A percentile compares a stretch with the other conserved stretches of the same genome.
These are phyloP conservation scores for Blastocystis sp. DNA, from an alignment of 352 stramenopile genomes.

Conservation along the genomic window DNA sequence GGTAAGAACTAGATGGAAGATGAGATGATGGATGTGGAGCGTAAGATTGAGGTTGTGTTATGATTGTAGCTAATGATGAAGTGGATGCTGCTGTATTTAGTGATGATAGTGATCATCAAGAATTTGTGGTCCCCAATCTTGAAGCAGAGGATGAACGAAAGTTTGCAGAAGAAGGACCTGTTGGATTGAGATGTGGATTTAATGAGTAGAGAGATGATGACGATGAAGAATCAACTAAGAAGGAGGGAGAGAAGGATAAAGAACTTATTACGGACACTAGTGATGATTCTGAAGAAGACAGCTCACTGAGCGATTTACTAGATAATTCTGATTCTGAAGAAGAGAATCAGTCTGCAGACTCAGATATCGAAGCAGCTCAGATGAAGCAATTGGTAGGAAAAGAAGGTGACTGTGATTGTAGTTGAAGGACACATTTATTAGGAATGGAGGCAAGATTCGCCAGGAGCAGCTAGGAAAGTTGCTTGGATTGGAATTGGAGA, in stretches of 20 bases:
- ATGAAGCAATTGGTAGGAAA: background rate
- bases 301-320: background rate
- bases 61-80: background rate
- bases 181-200: background rate
- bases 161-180: background rate
- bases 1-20: constrained; percentile 31
- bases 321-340: background rate
- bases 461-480: background rate
- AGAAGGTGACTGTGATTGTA: background rate
- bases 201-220: background rate
- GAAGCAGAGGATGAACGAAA: background rate
- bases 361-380: background rate
- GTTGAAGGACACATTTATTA: constrained; percentile 7
- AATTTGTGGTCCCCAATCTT: background rate
- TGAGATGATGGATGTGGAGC: background rate
- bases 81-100: constrained; percentile 21
- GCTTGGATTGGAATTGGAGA: background rate
- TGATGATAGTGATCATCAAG: constrained; percentile 46
- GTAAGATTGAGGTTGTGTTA: background rate
- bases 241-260: constrained; percentile 21
- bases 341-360: background rate
- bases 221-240: constrained; percentile 4
- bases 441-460: constrained; percentile 55
- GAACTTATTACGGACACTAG: background rate
- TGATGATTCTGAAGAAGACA: background rate